Percentiles rank a stretch among this genome's conserved stretches.
Conservation (phyloP, 164 flowering plant species). For the Vitis riparia region DNA sequence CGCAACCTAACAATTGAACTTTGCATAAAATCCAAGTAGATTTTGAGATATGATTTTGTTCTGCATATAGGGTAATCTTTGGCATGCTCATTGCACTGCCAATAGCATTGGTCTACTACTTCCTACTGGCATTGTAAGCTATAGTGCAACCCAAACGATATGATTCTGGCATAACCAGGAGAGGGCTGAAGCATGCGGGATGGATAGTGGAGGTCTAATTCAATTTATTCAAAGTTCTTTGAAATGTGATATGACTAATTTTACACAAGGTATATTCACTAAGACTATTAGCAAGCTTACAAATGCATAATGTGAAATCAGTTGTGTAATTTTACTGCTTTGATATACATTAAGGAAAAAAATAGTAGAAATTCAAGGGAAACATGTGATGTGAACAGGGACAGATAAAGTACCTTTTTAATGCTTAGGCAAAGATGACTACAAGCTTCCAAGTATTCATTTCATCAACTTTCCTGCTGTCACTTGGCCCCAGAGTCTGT, state of each 20-base stretch:
- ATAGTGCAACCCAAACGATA: not conserved
- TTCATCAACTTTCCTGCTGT: not conserved
- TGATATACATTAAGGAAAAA: not conserved
- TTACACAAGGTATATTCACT: not conserved
- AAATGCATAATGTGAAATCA: not conserved
- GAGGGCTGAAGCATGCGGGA: not conserved
- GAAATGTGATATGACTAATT: not conserved
- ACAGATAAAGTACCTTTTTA: not conserved
- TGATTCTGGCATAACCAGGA: constrained; percentile 1
- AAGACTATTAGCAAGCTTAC: not conserved
- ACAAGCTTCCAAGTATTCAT: constrained; percentile 1
- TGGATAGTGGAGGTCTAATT: not conserved
- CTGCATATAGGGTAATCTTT: constrained; percentile 55
- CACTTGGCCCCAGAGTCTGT: too few relatives aligned
- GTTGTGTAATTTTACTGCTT: not conserved
- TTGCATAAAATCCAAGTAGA: not conserved
- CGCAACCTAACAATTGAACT: not conserved
- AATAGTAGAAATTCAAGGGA: not conserved
- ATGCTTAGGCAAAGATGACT: not conserved
- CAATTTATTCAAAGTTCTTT: constrained; percentile 1
- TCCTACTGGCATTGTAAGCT: constrained; percentile 46
- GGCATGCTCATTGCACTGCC: constrained; percentile 67
- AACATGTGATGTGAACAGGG: not conserved
- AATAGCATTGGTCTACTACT: constrained; percentile 59
- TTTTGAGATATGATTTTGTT: constrained; percentile 15